phyloP scores from a whole-genome alignment of 148 eudicot species.

The Cornus kousa region DNA sequence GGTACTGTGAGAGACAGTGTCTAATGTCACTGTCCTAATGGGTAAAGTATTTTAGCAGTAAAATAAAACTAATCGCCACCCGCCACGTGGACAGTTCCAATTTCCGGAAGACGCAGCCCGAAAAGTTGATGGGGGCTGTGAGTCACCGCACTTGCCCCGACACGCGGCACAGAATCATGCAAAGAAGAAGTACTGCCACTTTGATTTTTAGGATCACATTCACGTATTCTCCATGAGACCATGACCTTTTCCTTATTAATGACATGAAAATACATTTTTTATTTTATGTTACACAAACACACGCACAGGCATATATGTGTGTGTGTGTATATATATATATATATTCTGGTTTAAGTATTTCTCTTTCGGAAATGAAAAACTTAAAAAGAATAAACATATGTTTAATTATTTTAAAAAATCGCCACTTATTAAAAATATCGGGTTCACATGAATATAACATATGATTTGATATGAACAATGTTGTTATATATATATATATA shows the following conservation, averaged over 20 bases:
- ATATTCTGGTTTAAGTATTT: too few relatives aligned
- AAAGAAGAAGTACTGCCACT: neutral
- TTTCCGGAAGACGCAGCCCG: neutral
- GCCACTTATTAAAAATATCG: too few relatives aligned
- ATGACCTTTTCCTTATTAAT: neutral
- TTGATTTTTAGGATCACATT: neutral
- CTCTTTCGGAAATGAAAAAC: too few relatives aligned
- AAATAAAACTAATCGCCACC: neutral
- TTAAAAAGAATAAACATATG: too few relatives aligned
- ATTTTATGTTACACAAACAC: too few relatives aligned
- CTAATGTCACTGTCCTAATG: neutral
- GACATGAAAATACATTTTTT: neutral
- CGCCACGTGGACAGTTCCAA: slow-evolving; percentile 4
- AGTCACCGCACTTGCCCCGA: neutral
- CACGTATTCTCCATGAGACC: neutral
- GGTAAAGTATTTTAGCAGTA: neutral
- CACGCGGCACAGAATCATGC: neutral
- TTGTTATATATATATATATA: too few relatives aligned
- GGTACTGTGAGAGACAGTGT: neutral
- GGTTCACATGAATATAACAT: too few relatives aligned
- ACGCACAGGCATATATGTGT: neutral
- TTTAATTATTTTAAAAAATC: too few relatives aligned
- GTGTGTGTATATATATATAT: too few relatives aligned
- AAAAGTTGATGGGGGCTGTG: neutral
- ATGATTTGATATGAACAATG: too few relatives aligned